A percentile compares a stretch with the other conserved stretches of the same genome.
Evolutionary conservation across 2,329 filamentous ascomycete genomes (phyloP).

Genomic region (Gremmenia infestans): DNA sequence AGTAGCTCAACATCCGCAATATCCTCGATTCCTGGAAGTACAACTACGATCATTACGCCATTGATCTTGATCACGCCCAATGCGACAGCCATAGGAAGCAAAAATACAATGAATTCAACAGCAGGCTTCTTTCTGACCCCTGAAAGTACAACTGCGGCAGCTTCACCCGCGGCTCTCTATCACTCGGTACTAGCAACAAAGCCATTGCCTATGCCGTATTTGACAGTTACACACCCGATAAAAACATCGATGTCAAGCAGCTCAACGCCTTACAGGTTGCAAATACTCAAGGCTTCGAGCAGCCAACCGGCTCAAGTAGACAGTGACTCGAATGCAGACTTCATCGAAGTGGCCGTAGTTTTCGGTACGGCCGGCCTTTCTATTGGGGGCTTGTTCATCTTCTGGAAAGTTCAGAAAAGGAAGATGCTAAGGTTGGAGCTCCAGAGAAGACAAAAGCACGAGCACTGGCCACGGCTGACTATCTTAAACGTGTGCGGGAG

Average conservation of each 20-base stretch:
- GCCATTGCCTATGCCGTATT: too few species aligned
- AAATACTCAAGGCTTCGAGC: neutral
- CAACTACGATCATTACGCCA: too few species aligned
- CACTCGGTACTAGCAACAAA: too few species aligned
- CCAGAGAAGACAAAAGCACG: neutral
- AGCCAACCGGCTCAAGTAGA: neutral
- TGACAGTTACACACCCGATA: too few species aligned
- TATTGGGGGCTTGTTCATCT: neutral
- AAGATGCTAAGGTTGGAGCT: neutral
- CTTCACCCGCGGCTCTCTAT: too few species aligned
- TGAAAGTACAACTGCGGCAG: too few species aligned
- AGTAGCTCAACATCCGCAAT: too few species aligned
- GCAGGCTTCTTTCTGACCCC: too few species aligned
- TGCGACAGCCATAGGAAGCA: too few species aligned
- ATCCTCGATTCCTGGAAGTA: too few species aligned
- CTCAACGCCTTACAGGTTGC: neutral
- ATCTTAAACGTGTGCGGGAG: neutral
- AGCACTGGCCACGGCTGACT: neutral
- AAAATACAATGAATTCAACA: too few species aligned
- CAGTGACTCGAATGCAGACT: neutral
- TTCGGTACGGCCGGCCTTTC: neutral
- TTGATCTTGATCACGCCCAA: too few species aligned
- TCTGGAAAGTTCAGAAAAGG: neutral
- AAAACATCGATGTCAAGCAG: neutral
- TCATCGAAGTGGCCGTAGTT: neutral